A percentile compares a stretch with the other conserved stretches of the same genome.
phyloP scores from a whole-genome alignment of 495 filamentous ascomycete species.

The Aspergillus affinis region DNA sequence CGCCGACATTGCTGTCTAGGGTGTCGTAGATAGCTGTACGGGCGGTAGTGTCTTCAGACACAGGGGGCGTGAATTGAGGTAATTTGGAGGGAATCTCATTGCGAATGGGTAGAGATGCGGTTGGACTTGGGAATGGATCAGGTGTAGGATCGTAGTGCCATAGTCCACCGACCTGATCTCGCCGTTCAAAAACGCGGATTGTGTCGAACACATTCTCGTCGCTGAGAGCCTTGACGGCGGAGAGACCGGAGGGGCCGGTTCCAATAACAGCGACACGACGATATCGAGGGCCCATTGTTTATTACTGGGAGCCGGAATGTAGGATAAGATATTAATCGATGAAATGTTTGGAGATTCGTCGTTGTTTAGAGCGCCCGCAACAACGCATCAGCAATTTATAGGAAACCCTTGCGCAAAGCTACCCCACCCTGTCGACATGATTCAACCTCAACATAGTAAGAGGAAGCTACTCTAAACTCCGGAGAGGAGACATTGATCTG shows the following conservation, averaged over 20 bases:
- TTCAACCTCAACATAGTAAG: not conserved
- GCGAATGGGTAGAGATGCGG: slow-evolving; percentile 8
- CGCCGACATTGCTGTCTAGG: slow-evolving; percentile 33
- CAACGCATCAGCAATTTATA: not conserved
- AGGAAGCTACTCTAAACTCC: not conserved
- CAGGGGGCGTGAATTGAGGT: slow-evolving; percentile 17
- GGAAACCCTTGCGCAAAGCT: slow-evolving; percentile 6
- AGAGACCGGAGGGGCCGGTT: slow-evolving; percentile 52
- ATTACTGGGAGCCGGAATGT: not conserved
- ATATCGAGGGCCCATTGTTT: slow-evolving; percentile 25
- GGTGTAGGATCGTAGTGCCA: slow-evolving; percentile 35
- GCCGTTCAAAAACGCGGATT: slow-evolving; percentile 55
- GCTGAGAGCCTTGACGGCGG: slow-evolving; percentile 50
- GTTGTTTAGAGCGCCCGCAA: not conserved
- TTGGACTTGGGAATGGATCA: slow-evolving; percentile 13
- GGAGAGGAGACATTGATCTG: not conserved
- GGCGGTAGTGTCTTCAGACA: slow-evolving; percentile 23
- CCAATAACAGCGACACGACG: slow-evolving; percentile 50
- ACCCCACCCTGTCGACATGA: slow-evolving; percentile 18
- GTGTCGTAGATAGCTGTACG: slow-evolving; percentile 27
- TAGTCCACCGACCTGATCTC: slow-evolving; percentile 48
- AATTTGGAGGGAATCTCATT: slow-evolving; percentile 15
- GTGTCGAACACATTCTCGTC: slow-evolving; percentile 49
- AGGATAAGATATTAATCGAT: not conserved
- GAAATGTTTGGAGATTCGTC: not conserved